These are phyloP conservation scores for Colletotrichum melonis DNA, from an alignment of 2,329 filamentous ascomycete genomes.

Conservation along the genomic window DNA sequence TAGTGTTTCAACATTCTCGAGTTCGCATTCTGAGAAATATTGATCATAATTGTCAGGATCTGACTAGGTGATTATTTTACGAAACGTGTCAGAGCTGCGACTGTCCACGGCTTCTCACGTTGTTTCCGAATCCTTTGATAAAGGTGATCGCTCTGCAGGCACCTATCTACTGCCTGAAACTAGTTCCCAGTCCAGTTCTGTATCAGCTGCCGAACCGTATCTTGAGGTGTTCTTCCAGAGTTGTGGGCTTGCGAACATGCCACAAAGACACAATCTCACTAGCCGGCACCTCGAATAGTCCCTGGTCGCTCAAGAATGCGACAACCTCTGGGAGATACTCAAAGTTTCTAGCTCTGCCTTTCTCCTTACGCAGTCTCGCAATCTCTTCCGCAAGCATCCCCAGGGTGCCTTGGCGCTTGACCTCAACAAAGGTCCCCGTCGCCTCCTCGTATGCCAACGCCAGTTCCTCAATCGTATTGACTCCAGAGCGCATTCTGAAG, in stretches of 20 bases:
- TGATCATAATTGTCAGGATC: too few species aligned
- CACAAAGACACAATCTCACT: background rate
- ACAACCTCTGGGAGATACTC: conserved; percentile 17
- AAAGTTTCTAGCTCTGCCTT: background rate
- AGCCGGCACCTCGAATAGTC: background rate
- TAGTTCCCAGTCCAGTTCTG: too few species aligned
- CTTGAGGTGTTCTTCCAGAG: conserved; percentile 4
- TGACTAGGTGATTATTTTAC: too few species aligned
- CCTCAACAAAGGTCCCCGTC: conserved; percentile 14
- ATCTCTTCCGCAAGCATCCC: conserved; percentile 14
- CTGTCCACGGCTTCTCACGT: too few species aligned
- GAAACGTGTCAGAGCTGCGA: too few species aligned
- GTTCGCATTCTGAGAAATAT: too few species aligned
- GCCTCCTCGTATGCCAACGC: conserved; percentile 16
- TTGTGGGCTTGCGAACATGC: background rate
- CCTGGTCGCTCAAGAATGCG: background rate
- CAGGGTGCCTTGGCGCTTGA: conserved; percentile 9
- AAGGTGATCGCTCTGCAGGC: too few species aligned
- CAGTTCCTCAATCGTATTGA: conserved; percentile 19
- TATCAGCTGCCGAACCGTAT: background rate
- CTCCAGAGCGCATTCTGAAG: conserved; percentile 24
- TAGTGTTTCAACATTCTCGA: too few species aligned
- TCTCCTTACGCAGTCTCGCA: background rate
- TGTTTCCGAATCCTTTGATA: too few species aligned
- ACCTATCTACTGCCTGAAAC: too few species aligned